Evolutionary conservation across 2,329 filamentous ascomycete genomes (phyloP), one percentile per base, ranked within the genome.

Genomic region (Xylaria sp.): DNA sequence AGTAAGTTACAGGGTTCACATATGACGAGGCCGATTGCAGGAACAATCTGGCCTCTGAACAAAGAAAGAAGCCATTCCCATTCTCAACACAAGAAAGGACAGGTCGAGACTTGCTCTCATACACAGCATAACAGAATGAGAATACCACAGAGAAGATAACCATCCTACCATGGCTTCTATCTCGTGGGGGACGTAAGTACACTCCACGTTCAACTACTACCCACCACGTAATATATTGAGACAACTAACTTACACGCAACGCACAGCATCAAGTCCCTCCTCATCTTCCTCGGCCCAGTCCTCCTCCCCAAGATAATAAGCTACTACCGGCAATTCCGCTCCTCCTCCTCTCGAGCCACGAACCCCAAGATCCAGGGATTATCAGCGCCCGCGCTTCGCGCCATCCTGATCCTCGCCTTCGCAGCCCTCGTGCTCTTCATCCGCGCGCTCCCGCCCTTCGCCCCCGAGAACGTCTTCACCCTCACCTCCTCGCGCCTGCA

Each of bases 381-480:
- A 34, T 85, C 91, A 13, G 74, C 78, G 0, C 77, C 81, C 51
- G 87, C 88, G 61, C 81, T 83, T n/a, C 82, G 89, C 78, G 82
- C 90, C 66, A 82, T 93, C 76, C 81, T 84, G 67, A 77, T 92
- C 75, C 83, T 96, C 75, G 83, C 88, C 78, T 63, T 85, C 73
- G 71, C 81, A 20, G 74, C 82, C 3, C 75, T 88, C 74, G 77
- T 89, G 68, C 86, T 88, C 79, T 77, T 87, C 74, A 80, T 92
- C 61, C 75, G 90, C 68, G 86, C 89, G 68, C 90, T 91, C 0
- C 90, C 93, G 0, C 72, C 82, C 68, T 90, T 94, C 76, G 84
- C 88, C 6, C 91, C 92, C 4, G 90, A 93, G 78, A 98, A 98
- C 82, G 84, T 98, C 80, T 97, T 98, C 85, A 78, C 81, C 37